Evolutionary conservation across 1,284 basidiomycete species (phyloP), one percentile per base, ranked within the genome.

Genomic region (Afroboletus lepidellus): DNA sequence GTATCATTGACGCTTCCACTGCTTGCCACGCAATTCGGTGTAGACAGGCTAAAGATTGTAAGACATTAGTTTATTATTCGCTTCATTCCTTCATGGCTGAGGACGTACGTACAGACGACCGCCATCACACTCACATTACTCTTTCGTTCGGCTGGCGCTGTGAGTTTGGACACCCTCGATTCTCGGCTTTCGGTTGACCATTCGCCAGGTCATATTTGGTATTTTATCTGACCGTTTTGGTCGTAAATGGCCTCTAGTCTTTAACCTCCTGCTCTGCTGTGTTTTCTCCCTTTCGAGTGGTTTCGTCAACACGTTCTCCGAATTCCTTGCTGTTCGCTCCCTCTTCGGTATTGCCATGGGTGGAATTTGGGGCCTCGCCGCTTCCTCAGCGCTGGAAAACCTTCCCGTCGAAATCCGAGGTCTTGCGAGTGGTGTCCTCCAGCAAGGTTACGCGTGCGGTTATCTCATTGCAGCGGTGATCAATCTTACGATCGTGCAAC

Each of bases 41-140:
- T 30, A 12, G 9, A 6, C 6, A 30, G 13, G 29, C 3, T 12
- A 11, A 30, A 30, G 29, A 30, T 30, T 12, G 29, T 30, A 12
- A 30, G 29, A 30, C 13, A 24, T 55, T 18, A 48, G 46, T 45
- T 46, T 43, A 48, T 38, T 36, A 48, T 46, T 23, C 45, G 11
- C 20, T 45, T 59, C 5, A 11, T 11, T 12, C 29, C 13, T 12
- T 30, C 29, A 30, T 11, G 29, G 5, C 25, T 27, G 25, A 27
- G 25, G 6, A 30, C 29, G 9, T 6, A 3, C 3, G 13, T 12
- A 12, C 13, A 89, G 85, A 88, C 90, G 47, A 84, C 84, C 29
- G 85, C 92, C 1, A 94, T 98, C 67, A 98, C 95, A 7, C 79
- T 98, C 41, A 98, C 95, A 0, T 79, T 98, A 1, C 80, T 98